Evolutionary conservation across 495 filamentous ascomycete genomes (phyloP).

Genomic region (Podospora pseudocomata): DNA sequence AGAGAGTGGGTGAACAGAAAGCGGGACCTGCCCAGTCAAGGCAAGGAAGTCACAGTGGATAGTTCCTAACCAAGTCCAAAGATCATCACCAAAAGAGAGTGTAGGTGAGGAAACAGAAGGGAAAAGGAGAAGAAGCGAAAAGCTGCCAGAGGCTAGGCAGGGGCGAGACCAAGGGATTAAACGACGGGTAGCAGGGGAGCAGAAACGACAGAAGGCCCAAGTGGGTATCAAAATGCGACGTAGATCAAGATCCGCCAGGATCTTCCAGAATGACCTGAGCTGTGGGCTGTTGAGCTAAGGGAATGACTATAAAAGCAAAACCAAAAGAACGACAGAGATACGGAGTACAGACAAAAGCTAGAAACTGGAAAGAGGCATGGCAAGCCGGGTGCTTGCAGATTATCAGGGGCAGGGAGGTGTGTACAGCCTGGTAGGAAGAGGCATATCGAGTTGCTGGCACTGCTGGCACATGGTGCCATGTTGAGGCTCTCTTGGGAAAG

Average conservation of each 20-base stretch:
- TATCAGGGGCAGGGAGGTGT: not conserved
- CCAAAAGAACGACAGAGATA: not conserved
- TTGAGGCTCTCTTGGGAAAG: not conserved
- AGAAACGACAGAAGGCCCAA: conserved; percentile 14
- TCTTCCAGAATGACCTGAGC: conserved; percentile 25
- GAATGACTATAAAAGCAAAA: conserved; percentile 1
- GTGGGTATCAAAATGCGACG: conserved; percentile 23
- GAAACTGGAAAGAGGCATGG: not conserved
- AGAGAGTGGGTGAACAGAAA: conserved; percentile 23
- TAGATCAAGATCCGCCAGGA: conserved; percentile 28
- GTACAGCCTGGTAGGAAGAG: too few species aligned
- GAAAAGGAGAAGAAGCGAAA: conserved; percentile 13
- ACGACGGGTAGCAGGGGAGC: conserved; percentile 11
- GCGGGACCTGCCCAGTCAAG: conserved; percentile 32
- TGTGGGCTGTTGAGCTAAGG: conserved; percentile 10
- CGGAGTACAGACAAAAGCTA: not conserved
- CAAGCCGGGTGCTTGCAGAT: not conserved
- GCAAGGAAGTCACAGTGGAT: conserved; percentile 21
- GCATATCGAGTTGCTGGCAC: too few species aligned
- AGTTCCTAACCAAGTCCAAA: conserved; percentile 12
- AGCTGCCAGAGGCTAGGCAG: conserved; percentile 12
- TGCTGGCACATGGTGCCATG: not conserved
- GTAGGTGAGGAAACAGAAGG: conserved; percentile 19
- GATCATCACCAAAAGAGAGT: conserved; percentile 14
- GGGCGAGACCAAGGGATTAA: conserved; percentile 25